Conservation (phyloP, 1,284 basidiomycete genomes). For the Neonothopanus nambi region DNA sequence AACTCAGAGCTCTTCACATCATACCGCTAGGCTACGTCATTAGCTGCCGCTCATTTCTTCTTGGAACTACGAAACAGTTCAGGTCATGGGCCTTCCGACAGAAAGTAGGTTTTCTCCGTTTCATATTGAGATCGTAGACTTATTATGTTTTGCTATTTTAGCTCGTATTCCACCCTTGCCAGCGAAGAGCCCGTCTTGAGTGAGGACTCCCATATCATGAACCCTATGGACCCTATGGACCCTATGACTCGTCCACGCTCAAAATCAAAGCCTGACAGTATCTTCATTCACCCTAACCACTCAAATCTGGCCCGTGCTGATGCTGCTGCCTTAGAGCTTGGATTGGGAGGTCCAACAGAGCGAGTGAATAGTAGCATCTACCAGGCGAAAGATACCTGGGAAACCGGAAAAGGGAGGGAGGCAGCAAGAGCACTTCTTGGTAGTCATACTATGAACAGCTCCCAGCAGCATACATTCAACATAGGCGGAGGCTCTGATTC, state of each 20-base stretch:
- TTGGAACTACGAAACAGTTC: slow-evolving; percentile 43
- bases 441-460: not conserved
- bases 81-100: not conserved
- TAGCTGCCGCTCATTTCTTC: slow-evolving; percentile 55
- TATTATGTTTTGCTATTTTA: not conserved
- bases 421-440: slow-evolving; percentile 15
- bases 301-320: slow-evolving; percentile 68
- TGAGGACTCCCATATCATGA: slow-evolving; percentile 12
- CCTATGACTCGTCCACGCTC: slow-evolving; percentile 38
- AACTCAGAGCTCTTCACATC: too few species aligned
- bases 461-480: not conserved
- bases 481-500: slow-evolving; percentile 8
- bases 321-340: slow-evolving; percentile 53
- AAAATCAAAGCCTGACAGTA: slow-evolving; percentile 54
- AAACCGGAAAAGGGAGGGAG: slow-evolving; percentile 36
- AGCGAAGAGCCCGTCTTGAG: slow-evolving; percentile 7
- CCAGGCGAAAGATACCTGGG: slow-evolving; percentile 37
- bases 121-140: not conserved
- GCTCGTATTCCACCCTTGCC: slow-evolving; percentile 15
- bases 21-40: slow-evolving; percentile 45
- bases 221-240: slow-evolving; percentile 18
- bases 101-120: not conserved
- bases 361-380: slow-evolving; percentile 30
- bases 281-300: slow-evolving; percentile 61
- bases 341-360: slow-evolving; percentile 45